These are phyloP conservation scores for Ogataea wickerhamii DNA, from an alignment of 805 yeast species.

Conservation along the genomic window DNA sequence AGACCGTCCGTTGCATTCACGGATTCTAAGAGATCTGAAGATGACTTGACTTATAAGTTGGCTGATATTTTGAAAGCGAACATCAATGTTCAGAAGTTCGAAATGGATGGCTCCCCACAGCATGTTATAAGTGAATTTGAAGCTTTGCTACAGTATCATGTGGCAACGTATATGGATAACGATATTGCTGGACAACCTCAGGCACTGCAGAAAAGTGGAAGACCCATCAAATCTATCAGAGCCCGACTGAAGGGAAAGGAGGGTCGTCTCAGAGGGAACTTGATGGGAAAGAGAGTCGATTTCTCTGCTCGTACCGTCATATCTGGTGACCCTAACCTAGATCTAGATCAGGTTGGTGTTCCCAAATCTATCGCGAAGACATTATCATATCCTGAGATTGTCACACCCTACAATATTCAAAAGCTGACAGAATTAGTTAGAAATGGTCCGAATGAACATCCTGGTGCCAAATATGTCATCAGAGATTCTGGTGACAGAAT, in stretches of 20 bases:
- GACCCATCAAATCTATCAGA: slow-evolving; percentile 97
- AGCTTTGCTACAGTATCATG: slow-evolving; percentile 91
- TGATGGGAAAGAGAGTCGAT: slow-evolving; percentile 99
- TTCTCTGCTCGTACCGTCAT: slow-evolving; percentile 98
- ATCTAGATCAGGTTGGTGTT: slow-evolving; percentile 97
- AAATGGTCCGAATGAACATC: slow-evolving; percentile 98
- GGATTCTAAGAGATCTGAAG: slow-evolving; percentile 98
- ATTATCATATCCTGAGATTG: slow-evolving; percentile 93
- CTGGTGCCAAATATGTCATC: slow-evolving; percentile 98
- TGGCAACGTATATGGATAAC: slow-evolving; percentile 99
- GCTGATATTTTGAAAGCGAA: slow-evolving; percentile 97
- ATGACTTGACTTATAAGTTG: slow-evolving; percentile 94
- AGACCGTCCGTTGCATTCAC: slow-evolving; percentile 98
- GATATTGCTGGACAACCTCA: slow-evolving; percentile 99
- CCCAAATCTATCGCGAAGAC: slow-evolving; percentile 96
- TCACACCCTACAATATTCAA: slow-evolving; percentile 96
- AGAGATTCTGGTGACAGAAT: slow-evolving; percentile 99
- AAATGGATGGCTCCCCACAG: slow-evolving; percentile 98
- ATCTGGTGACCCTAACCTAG: slow-evolving; percentile 98
- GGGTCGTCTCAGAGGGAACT: slow-evolving; percentile 96
- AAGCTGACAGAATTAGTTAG: slow-evolving; percentile 88
- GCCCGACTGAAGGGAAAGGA: slow-evolving; percentile 99
- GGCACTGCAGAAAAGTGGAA: slow-evolving; percentile 96
- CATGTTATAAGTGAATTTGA: slow-evolving; percentile 97
- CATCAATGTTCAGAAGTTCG: slow-evolving; percentile 93